A percentile compares a stretch with the other conserved stretches of the same genome.
These are phyloP conservation scores for Thelonectria olida DNA, from an alignment of 2,329 filamentous ascomycete genomes.

Conservation along the genomic window DNA sequence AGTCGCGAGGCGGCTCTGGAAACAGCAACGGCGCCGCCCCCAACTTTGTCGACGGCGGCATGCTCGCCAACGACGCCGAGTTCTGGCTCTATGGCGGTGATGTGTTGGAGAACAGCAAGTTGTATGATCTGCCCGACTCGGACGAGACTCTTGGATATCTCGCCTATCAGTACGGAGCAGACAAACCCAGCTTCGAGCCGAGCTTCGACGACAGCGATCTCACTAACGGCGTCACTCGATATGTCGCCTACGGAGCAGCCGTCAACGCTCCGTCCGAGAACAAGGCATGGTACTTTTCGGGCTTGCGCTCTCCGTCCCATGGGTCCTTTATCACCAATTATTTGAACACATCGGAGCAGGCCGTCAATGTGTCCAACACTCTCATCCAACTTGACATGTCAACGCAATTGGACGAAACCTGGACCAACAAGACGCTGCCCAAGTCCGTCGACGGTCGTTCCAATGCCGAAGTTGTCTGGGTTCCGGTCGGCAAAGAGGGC, in stretches of 20 bases:
- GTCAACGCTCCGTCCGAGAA: constrained; percentile 75
- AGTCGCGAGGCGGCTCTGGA: constrained; percentile 55
- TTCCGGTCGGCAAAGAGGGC: constrained; percentile 80
- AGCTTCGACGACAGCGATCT: constrained; percentile 56
- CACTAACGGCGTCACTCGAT: constrained; percentile 61
- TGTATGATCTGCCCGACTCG: constrained; percentile 49
- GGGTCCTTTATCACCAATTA: constrained; percentile 57
- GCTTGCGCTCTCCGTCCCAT: constrained; percentile 60
- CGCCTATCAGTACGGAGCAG: constrained; percentile 59
- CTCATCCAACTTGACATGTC: constrained; percentile 71
- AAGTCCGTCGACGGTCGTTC: constrained; percentile 62
- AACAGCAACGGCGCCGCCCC: constrained; percentile 63
- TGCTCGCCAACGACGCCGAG: constrained; percentile 71
- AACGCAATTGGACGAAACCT: constrained; percentile 58
- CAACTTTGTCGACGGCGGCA: constrained; percentile 68
- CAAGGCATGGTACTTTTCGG: constrained; percentile 76
- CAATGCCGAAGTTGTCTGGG: constrained; percentile 74
- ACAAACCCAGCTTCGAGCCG: constrained; percentile 52
- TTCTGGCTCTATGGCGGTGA: constrained; percentile 72
- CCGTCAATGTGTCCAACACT: constrained; percentile 60
- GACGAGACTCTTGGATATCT: constrained; percentile 62
- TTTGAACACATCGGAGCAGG: constrained; percentile 47
- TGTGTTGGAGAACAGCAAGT: constrained; percentile 48
- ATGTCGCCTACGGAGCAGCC: constrained; percentile 71
- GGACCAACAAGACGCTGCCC: constrained; percentile 66